Evolutionary conservation across 2,329 filamentous ascomycete species (phyloP).

Genomic region (Phialocephala sp.): DNA sequence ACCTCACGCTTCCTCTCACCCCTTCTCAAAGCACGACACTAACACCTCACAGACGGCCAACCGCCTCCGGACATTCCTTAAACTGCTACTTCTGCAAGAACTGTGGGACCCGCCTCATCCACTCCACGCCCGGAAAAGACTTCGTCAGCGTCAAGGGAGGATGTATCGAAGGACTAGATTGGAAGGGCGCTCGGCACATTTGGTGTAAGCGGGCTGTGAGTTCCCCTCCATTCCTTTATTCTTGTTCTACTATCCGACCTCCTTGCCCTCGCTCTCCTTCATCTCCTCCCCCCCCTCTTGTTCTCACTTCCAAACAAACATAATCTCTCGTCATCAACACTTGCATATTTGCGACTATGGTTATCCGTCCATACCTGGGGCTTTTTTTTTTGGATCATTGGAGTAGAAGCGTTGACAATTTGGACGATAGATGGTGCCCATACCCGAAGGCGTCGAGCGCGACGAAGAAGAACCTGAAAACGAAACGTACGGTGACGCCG

Average conservation of each 20-base stretch:
- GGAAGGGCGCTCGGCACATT: conserved; percentile 67
- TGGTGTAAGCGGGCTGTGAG: conserved; percentile 64
- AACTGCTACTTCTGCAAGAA: conserved; percentile 70
- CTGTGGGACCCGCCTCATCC: conserved; percentile 70
- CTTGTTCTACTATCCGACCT: no score
- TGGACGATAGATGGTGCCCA: conserved; percentile 69
- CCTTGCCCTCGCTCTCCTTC: no score
- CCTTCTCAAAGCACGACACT: background rate
- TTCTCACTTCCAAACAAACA: no score
- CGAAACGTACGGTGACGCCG: conserved; percentile 16
- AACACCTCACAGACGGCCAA: conserved; percentile 54
- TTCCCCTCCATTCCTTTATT: background rate
- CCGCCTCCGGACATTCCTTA: conserved; percentile 60
- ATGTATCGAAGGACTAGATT: conserved; percentile 67
- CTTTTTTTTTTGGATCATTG: no score
- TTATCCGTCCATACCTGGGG: no score
- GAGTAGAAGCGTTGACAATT: no score
- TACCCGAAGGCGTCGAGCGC: conserved; percentile 66
- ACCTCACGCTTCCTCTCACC: conserved; percentile 4
- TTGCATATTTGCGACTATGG: no score
- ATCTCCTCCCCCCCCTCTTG: background rate
- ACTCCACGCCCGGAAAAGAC: conserved; percentile 63
- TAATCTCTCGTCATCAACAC: no score
- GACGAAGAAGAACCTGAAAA: conserved; percentile 57
- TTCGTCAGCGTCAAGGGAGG: conserved; percentile 71